Base-by-base conservation (phyloP, 371 early-diverging fungal species). In the Funneliformis caledonium region DNA sequence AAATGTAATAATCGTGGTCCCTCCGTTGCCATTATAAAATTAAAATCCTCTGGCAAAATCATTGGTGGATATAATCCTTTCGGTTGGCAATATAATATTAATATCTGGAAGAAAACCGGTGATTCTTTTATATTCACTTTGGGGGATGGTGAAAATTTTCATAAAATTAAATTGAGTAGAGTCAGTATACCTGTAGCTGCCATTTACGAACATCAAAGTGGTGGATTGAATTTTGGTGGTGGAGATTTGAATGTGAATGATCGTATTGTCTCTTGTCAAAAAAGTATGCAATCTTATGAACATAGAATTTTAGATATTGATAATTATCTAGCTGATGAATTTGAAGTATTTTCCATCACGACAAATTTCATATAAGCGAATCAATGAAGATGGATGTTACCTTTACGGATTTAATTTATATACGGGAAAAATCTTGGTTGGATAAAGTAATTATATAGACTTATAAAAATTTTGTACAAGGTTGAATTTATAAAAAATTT, bases 1-100 rank as follows among this genome's bases (percentile, higher is more conserved):
- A 33, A 59, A 31, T 64, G 22, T 64, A 64, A 77, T 65, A 60
- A 62, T 64, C 61, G 42, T 45, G 77, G 77, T 16, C 33, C 77
- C 7, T 31, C 59, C 6, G 65, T 77, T 33, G 61, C 64, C 3
- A 42, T 70, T n/a, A 64, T 77, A 26, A 77, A 65, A 65, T n/a
- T 65, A 26, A 43, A 59, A 47, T 64, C 9, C 11, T 56, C 31
- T 12, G 48, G 43, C 9, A n/a, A 62, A 77, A 77, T 77, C 33
- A 77, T 77, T 45, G 77, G 77, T 9, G 77, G 77, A 26, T 77
- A 62, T 77, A 77, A 77, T 77, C 77, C 77, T n/a, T 70, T 42
- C 11, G 62, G 76, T 68, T 82, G 81, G 81, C 56, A 61, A 65
- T 45, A 12, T 43, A 70, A 45, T 70, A n/a, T 47, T 70, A 42